Conservation (phyloP, 2,329 filamentous ascomycete genomes). For the Ceratocystis huliohia region DNA sequence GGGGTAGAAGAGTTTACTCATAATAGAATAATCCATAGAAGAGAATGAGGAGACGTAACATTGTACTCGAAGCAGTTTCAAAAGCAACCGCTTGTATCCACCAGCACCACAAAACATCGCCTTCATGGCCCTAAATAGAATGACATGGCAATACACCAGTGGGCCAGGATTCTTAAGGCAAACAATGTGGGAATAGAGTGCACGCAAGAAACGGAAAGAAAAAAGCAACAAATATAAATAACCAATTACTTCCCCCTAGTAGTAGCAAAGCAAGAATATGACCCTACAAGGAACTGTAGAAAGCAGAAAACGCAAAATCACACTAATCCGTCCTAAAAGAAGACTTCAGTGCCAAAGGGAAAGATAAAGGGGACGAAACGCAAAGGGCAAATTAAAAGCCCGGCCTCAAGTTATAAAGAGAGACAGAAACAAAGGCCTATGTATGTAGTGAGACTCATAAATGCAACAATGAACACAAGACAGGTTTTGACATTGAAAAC, state of each 20-base stretch:
- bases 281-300: neutral
- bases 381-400: conserved; percentile 4
- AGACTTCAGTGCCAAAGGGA: no score
- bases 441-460: conserved; percentile 12
- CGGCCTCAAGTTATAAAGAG: neutral
- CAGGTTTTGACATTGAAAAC: neutral
- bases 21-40: neutral
- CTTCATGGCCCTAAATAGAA: neutral
- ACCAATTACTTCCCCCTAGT: neutral
- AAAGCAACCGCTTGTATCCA: neutral
- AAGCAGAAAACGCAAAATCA: neutral
- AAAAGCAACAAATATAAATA: neutral
- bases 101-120: neutral
- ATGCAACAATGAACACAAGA: neutral
- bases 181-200: neutral
- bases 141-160: neutral
- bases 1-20: neutral
- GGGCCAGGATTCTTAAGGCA: neutral
- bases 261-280: neutral
- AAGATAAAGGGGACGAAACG: conserved; percentile 20
- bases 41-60: neutral
- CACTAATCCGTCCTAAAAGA: neutral
- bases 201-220: neutral
- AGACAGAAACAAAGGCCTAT: conserved; percentile 23
- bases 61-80: neutral